phyloP scores from a whole-genome alignment of 345 rosid genomes.

The Aquilaria malaccensis region DNA sequence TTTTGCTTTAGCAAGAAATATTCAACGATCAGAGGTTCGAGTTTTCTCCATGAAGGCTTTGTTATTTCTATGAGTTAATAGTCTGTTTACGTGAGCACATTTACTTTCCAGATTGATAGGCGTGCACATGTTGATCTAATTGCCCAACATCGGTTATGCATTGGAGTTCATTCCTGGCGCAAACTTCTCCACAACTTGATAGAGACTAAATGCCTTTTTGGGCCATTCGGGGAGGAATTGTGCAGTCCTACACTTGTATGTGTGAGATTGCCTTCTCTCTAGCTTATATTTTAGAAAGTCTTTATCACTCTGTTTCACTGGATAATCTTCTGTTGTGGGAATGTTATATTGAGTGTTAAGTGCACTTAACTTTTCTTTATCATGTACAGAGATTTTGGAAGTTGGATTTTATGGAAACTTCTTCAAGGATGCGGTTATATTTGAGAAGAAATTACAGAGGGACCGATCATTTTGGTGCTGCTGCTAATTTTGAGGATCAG shows the following conservation, averaged over 20 bases:
- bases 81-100: slow-evolving; percentile 12
- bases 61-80: not conserved
- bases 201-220: slow-evolving; percentile 84
- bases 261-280: slow-evolving; percentile 11
- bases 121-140: slow-evolving; percentile 71
- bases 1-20: slow-evolving; percentile 96
- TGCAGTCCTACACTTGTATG: slow-evolving; percentile 62
- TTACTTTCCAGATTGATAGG: slow-evolving; percentile 72
- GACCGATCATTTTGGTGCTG: slow-evolving; percentile 88
- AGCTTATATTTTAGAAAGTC: not conserved
- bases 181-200: slow-evolving; percentile 80
- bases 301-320: too few relatives aligned
- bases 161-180: slow-evolving; percentile 88
- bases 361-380: slow-evolving; percentile 3
- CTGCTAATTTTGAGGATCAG: slow-evolving; percentile 80
- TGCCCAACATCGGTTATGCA: slow-evolving; percentile 41
- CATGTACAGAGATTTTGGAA: slow-evolving; percentile 83
- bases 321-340: not conserved
- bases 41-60: not conserved
- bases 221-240: slow-evolving; percentile 54
- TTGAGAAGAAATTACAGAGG: slow-evolving; percentile 78
- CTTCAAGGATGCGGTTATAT: slow-evolving; percentile 91
- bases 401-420: slow-evolving; percentile 91
- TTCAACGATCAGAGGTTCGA: slow-evolving; percentile 95
- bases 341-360: not conserved